phyloP scores from a whole-genome alignment of 177 flowering plant genomes.

The Vitis hybrid region DNA sequence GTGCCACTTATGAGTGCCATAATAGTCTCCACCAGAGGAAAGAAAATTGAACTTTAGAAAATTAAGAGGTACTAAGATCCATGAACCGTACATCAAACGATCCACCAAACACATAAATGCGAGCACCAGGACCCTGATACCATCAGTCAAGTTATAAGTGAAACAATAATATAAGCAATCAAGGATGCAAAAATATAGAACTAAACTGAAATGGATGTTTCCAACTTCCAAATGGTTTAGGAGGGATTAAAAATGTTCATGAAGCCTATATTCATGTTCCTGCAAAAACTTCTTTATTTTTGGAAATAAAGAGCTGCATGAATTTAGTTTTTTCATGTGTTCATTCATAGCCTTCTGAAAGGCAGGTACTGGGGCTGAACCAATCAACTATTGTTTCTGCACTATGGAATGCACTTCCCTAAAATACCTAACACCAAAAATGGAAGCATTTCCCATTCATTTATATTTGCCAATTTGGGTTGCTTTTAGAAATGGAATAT shows the following conservation, averaged over 20 bases:
- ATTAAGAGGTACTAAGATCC: constrained; percentile 85
- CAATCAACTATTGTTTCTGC: not conserved
- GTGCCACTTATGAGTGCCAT: constrained; percentile 94
- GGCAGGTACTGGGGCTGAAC: not conserved
- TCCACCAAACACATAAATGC: constrained; percentile 62
- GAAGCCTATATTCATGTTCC: too few species aligned
- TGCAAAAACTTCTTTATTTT: too few species aligned
- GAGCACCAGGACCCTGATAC: constrained; percentile 64
- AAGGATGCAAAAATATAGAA: not conserved
- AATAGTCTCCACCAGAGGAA: constrained; percentile 90
- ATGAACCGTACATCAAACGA: constrained; percentile 71
- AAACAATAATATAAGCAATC: not conserved
- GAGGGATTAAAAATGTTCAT: not conserved
- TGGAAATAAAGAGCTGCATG: not conserved
- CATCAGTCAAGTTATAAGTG: constrained; percentile 10
- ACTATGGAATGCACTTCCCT: not conserved
- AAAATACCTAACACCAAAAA: not conserved
- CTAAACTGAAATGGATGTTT: not conserved
- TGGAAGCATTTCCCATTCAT: too few species aligned
- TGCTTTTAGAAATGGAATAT: too few species aligned
- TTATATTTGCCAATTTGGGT: too few species aligned
- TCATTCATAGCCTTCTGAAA: not conserved
- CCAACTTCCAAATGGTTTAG: not conserved
- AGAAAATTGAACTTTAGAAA: constrained; percentile 87
- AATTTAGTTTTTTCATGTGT: too few species aligned